Evolutionary conservation across 2,329 filamentous ascomycete genomes (phyloP), one percentile per base, ranked within the genome.

Genomic region (Cladophialophora immunda): DNA sequence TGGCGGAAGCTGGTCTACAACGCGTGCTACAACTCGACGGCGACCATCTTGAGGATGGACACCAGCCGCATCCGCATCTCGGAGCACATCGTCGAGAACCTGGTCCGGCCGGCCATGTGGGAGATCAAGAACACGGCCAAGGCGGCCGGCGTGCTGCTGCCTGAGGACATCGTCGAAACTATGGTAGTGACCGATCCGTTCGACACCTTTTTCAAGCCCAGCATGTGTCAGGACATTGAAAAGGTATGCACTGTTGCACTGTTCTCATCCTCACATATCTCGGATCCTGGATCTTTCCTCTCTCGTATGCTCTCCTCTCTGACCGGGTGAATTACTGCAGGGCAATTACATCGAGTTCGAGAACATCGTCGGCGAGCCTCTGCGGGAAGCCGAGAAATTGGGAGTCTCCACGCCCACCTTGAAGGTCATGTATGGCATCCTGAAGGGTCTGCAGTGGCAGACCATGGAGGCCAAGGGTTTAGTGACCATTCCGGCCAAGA

Each of bases 271-370:
- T n/a, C n/a, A n/a, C n/a, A n/a, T n/a, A n/a, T n/a, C n/a, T n/a
- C n/a, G n/a, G n/a, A n/a, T n/a, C n/a, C n/a, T n/a, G n/a, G n/a
- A n/a, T 55, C 17, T 25, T 17, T 55, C 29, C 52, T 17, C 52
- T 55, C 15, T 6, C 19, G n/a, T n/a, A n/a, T n/a, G n/a, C n/a
- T n/a, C n/a, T n/a, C n/a, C n/a, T n/a, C n/a, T n/a, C n/a, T n/a
- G n/a, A n/a, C n/a, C n/a, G n/a, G n/a, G n/a, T n/a, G n/a, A n/a
- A n/a, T n/a, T n/a, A n/a, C n/a, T n/a, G n/a, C n/a, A n/a, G n/a
- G n/a, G n/a, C n/a, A n/a, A n/a, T n/a, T n/a, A n/a, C 58, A 82
- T 85, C 65, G 86, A 88, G 73, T 80, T 82, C 55, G 85, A 87
- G 72, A 85, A 83, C 67, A 80, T 87, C 47, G 74, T 87, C 4